Base-by-base conservation (phyloP, 1,284 basidiomycete species). In the Papiliotrema fonsecae region DNA sequence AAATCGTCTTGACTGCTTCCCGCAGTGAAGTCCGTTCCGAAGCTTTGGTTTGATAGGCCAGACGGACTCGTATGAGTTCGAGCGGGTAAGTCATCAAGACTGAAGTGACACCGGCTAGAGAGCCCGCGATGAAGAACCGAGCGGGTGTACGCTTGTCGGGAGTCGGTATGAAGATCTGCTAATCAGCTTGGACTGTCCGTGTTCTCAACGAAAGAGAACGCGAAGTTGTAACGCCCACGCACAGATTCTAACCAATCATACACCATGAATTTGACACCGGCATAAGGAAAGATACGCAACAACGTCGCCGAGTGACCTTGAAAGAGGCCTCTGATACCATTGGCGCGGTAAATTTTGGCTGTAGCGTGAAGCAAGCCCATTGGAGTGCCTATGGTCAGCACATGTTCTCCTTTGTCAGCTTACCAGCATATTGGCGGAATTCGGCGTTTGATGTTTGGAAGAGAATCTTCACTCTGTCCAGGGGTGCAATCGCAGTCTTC, bases 391-490 rank as follows among this genome's bases (percentile, higher is more conserved):
- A 38, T 21, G 28, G 25, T 42, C 32, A 35, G 31, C 10, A 35
- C 24, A 41, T 5, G 30, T 2, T 21, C 28, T 11, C 25, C 37
- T 24, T 5, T 26, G 28, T 10, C 4, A 18, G 58, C 70, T 49
- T 19, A 87, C 92, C 93, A 55, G 91, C 83, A 76, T 94, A 98
- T 73, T 93, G 88, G 67, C 82, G 81, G 67, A 89, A 99, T 55
- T 97, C 93, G 2, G 89, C 88, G 71, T 96, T 96, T 9, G 89
- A 90, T 0, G 96, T 91, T 72, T 99, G 96, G 69, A 98, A 97
- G 46, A 99, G 82, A 62, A 99, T 99, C 78, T 99, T 99, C 65
- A 99, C 93, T 61, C 96, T 81, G 71, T 99, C 96, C 25, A 99
- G 80, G 1, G 96, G 96, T 21, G 96, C 96, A 48, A 99, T 92